These are phyloP conservation scores for Kluyveromyces aestuarii DNA, from an alignment of 805 yeast genomes.

Conservation along the genomic window DNA sequence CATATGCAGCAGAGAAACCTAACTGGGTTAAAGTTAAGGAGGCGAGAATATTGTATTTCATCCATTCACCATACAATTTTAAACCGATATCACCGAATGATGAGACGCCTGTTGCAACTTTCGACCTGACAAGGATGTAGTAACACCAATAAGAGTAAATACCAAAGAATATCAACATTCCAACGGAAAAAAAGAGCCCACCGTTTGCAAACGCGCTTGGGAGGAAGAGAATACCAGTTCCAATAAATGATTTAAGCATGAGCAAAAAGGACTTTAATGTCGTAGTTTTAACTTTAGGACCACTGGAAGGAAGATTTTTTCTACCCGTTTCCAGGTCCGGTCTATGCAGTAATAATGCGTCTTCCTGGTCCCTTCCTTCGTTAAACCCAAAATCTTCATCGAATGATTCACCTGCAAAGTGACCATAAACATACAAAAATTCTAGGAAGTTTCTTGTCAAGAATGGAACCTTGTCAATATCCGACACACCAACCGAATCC, in stretches of 20 bases:
- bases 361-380: conserved; percentile 29
- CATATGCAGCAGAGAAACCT: conserved; percentile 76
- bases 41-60: conserved; percentile 52
- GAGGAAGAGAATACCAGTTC: conserved; percentile 65
- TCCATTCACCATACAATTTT: conserved; percentile 52
- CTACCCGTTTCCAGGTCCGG: conserved; percentile 4
- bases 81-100: conserved; percentile 76
- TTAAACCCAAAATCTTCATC: conserved; percentile 50
- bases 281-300: conserved; percentile 56
- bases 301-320: conserved; percentile 16
- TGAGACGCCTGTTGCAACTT: conserved; percentile 49
- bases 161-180: conserved; percentile 51
- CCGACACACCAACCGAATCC: conserved; percentile 12
- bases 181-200: conserved; percentile 52
- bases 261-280: conserved; percentile 64
- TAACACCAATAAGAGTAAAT: conserved; percentile 73
- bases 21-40: conserved; percentile 65
- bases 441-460: conserved; percentile 68
- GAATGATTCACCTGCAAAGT: conserved; percentile 77
- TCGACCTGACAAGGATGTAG: conserved; percentile 50
- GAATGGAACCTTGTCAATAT: conserved; percentile 33
- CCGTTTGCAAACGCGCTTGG: conserved; percentile 69
- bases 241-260: conserved; percentile 64
- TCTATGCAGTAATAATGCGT: conserved; percentile 25
- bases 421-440: conserved; percentile 71